Evolutionary conservation across 1,284 basidiomycete genomes (phyloP).

Genomic region (Irpex sp.): DNA sequence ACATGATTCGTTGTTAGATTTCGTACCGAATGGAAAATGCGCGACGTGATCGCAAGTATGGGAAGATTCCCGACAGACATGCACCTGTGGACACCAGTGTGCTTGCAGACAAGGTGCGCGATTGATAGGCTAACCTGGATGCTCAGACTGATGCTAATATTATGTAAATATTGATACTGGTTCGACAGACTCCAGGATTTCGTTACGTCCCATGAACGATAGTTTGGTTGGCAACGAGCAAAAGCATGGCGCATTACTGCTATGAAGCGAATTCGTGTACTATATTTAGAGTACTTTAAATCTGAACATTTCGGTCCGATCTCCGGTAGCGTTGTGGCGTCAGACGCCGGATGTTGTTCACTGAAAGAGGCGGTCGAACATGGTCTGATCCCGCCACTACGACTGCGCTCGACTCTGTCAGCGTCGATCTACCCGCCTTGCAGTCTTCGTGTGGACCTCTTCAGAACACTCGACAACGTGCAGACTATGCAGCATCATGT

Average conservation of each 20-base stretch:
- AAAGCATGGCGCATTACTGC: not conserved
- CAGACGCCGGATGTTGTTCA: not conserved
- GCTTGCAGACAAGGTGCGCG: constrained; percentile 59
- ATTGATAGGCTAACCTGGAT: not conserved
- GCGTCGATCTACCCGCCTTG: not conserved
- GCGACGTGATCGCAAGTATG: constrained; percentile 48
- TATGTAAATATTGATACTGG: not conserved
- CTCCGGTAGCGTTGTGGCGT: not conserved
- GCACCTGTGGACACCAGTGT: constrained; percentile 60
- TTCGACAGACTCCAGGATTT: constrained; percentile 39
- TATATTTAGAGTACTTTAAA: not conserved
- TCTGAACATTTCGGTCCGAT: not conserved
- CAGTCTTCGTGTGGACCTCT: not conserved
- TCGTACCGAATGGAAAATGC: constrained; percentile 62
- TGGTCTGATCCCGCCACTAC: not conserved
- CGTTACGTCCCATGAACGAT: constrained; percentile 39
- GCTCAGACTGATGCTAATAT: not conserved
- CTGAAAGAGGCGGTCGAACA: not conserved
- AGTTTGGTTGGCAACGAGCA: constrained; percentile 37
- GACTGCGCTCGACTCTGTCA: not conserved
- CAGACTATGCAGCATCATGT: not conserved
- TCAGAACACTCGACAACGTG: not conserved
- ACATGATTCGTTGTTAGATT: constrained; percentile 29
- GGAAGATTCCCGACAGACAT: constrained; percentile 38
- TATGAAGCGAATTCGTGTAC: not conserved